Conservation (phyloP, 768 basidiomycete species). For the Nidularia sp. region DNA sequence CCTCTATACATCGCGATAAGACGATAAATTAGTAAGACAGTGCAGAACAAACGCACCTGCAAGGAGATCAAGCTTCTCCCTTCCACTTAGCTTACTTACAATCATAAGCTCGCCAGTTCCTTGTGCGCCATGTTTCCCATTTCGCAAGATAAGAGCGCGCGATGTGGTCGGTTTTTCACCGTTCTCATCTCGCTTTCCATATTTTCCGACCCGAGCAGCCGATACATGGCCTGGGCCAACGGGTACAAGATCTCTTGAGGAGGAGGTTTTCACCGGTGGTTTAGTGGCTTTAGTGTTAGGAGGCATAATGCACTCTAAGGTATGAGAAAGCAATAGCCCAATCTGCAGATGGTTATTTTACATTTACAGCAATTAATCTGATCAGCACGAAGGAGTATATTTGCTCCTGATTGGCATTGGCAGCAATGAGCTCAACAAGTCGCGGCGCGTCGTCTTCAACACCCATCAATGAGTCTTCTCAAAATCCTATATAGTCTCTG, state of each 20-base stretch:
- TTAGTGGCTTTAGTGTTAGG: slow-evolving; percentile 12
- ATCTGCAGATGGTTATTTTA: too few species aligned
- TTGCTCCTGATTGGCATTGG: too few species aligned
- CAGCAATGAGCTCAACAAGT: too few species aligned
- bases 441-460: too few species aligned
- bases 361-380: too few species aligned
- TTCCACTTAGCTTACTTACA: slow-evolving; percentile 59
- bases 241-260: slow-evolving; percentile 46
- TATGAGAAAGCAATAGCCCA: too few species aligned
- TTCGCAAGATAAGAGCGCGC: slow-evolving; percentile 71
- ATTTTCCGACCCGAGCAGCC: slow-evolving; percentile 9
- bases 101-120: slow-evolving; percentile 67
- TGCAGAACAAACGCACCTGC: slow-evolving; percentile 46
- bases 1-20: slow-evolving; percentile 42
- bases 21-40: slow-evolving; percentile 5
- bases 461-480: too few species aligned
- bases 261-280: slow-evolving; percentile 11
- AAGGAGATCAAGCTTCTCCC: slow-evolving; percentile 77
- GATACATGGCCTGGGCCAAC: slow-evolving; percentile 53
- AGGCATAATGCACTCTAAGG: slow-evolving; percentile 13
- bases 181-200: slow-evolving; percentile 39
- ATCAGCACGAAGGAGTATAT: too few species aligned
- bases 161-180: slow-evolving; percentile 59
- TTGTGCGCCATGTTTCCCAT: slow-evolving; percentile 68
- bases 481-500: too few species aligned